Evolutionary conservation across 306 rosid genomes (phyloP).

Genomic region (Dicorynia guianensis): DNA sequence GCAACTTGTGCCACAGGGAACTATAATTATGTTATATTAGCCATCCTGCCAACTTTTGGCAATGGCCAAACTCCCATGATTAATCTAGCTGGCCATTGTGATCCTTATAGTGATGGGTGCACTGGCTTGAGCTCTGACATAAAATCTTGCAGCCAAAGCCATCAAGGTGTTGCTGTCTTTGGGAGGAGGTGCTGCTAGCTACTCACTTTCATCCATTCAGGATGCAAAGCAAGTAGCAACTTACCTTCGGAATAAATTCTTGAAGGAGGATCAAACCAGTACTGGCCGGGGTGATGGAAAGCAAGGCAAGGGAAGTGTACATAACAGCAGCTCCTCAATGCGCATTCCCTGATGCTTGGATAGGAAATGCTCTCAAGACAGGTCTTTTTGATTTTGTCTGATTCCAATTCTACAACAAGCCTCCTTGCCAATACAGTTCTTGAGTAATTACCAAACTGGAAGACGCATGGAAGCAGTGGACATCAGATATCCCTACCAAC

Average conservation of each 20-base stretch:
- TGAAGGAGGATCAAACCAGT: constrained; percentile 7
- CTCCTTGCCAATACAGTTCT: constrained; percentile 10
- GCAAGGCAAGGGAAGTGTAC: not conserved
- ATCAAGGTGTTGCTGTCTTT: too few species aligned
- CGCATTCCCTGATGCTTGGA: constrained; percentile 11
- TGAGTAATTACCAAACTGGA: not conserved
- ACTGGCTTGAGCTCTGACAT: not conserved
- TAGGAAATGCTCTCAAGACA: constrained; percentile 14
- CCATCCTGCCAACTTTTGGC: not conserved
- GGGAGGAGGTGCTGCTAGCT: too few species aligned
- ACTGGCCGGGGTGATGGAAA: not conserved
- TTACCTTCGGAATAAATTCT: too few species aligned
- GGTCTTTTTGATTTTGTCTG: constrained; percentile 12
- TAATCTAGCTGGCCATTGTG: too few species aligned
- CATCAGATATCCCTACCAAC: not conserved
- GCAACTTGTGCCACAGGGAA: not conserved
- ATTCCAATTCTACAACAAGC: constrained; percentile 12
- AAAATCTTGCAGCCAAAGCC: not conserved
- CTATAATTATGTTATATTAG: not conserved
- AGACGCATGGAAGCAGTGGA: not conserved
- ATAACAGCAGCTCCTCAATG: constrained; percentile 4
- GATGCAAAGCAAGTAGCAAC: too few species aligned
- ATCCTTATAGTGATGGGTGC: not conserved
- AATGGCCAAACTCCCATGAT: not conserved
- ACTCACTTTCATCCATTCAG: too few species aligned